Base-by-base conservation (phyloP, 192 early-diverging fungal species). In the Anaeromyces robustus region DNA sequence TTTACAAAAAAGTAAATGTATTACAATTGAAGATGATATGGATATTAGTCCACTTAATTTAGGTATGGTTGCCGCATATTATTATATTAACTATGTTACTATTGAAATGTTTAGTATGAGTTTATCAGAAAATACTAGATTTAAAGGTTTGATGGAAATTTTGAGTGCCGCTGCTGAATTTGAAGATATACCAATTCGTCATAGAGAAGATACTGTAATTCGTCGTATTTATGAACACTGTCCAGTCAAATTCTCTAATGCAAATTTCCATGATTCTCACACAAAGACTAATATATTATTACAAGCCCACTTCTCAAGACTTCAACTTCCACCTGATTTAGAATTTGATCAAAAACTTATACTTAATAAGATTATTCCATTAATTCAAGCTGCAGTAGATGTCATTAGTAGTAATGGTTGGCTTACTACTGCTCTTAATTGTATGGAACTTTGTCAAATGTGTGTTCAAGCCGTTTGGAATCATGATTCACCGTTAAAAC, bases 401-500 rank as follows among this genome's bases (percentile, higher is more conserved):
- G 96, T 98, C 30, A 92, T 97, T 78, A 94, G 95, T 78, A 94
- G 93, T 34, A 92, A 94, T 82, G 95, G 94, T 28, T 98, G 95
- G 95, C 86, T 98, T 81, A 88, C 89, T 12, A 95, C 96, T 4
- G 96, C 96, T 16, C 83, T 98, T 80, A 90, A 93, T 0, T 87
- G 95, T 19, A 99, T 99, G 98, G 98, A 99, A 84, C 83, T 99
- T 85, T 91, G 93, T 32, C 98, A 99, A 86, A 98, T 98, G 97
- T 86, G 86, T 34, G 96, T 99, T 22, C 98, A 99, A 86, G 96
- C 96, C 0, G 88, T 97, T 77, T 98, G 97, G 98, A 94, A 98
- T 85, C 88, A 90, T 22, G 95, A 97, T 79, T 94, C 96, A 37
- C 92, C 92, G 32, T 86, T 99, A 79, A 92, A 93, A 80, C 98